phyloP scores from a whole-genome alignment of 2,329 filamentous ascomycete species.

The Neonectria hederae region DNA sequence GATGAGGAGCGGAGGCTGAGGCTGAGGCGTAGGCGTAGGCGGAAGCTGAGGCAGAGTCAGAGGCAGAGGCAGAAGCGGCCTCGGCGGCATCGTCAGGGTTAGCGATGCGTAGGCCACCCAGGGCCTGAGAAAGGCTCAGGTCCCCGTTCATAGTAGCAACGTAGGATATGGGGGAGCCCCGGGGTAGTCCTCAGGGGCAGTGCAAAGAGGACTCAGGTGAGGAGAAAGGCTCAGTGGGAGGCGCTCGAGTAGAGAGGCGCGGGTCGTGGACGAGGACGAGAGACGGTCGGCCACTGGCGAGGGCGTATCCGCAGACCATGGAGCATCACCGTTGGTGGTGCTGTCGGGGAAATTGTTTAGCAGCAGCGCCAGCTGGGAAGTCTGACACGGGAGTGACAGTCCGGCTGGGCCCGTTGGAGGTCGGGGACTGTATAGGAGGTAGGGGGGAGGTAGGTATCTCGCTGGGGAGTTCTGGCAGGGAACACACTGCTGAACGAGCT shows the following conservation, averaged over 20 bases:
- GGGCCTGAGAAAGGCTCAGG: slow-evolving; percentile 88
- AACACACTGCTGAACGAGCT: slow-evolving; percentile 1
- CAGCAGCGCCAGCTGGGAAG: slow-evolving; percentile 13
- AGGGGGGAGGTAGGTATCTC: neutral
- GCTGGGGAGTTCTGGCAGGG: neutral
- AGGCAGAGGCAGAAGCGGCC: slow-evolving; percentile 39
- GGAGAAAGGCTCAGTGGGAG: slow-evolving; percentile 27
- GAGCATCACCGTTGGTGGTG: slow-evolving; percentile 40
- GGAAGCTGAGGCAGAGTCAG: slow-evolving; percentile 40
- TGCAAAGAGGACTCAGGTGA: slow-evolving; percentile 18
- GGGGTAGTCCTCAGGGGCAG: slow-evolving; percentile 38
- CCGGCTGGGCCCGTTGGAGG: neutral
- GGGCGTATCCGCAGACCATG: slow-evolving; percentile 33
- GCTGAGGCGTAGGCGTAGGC: slow-evolving; percentile 30
- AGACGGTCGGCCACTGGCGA: slow-evolving; percentile 36
- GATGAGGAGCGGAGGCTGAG: slow-evolving; percentile 11
- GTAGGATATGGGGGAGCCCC: slow-evolving; percentile 34
- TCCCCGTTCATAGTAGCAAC: slow-evolving; percentile 82
- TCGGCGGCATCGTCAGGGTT: slow-evolving; percentile 83
- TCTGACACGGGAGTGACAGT: slow-evolving; percentile 3
- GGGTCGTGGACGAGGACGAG: slow-evolving; percentile 37
- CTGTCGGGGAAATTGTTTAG: slow-evolving; percentile 32
- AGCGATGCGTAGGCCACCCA: slow-evolving; percentile 94
- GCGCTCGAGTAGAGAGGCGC: slow-evolving; percentile 34
- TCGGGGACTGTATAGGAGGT: slow-evolving; percentile 10